Conservation (phyloP, 768 basidiomycete species). For the Phylloporus arenicola region DNA sequence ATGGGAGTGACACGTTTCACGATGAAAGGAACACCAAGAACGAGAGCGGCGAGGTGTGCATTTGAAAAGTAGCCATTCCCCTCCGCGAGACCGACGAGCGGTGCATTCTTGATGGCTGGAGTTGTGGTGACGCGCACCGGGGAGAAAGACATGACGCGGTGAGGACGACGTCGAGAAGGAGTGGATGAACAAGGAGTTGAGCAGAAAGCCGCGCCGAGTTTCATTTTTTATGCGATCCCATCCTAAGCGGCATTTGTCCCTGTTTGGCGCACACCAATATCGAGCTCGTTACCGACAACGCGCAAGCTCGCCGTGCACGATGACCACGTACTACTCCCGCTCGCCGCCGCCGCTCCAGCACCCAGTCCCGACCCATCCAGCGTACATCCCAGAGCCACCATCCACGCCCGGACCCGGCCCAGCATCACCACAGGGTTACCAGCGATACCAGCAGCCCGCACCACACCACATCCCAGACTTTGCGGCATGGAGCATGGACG, state of each 20-base stretch:
- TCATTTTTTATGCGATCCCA: conserved; percentile 15
- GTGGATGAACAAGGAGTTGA: conserved; percentile 15
- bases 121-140: conserved; percentile 59
- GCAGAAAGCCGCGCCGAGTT: background rate
- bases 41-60: conserved; percentile 64
- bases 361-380: conserved; percentile 83
- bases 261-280: conserved; percentile 11
- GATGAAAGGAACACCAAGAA: conserved; percentile 79
- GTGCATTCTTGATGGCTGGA: conserved; percentile 81
- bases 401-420: conserved; percentile 65
- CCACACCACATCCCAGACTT: conserved; percentile 41
- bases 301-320: conserved; percentile 1
- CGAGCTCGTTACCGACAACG: background rate
- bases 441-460: conserved; percentile 32
- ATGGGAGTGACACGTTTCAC: conserved; percentile 79
- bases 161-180: conserved; percentile 10
- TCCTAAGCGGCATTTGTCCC: conserved; percentile 12
- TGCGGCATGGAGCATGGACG: conserved; percentile 81
- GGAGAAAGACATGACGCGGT: conserved; percentile 37
- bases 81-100: conserved; percentile 74
- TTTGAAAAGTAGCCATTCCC: conserved; percentile 86
- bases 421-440: conserved; percentile 54
- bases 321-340: conserved; percentile 36
- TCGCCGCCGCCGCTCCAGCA: conserved; percentile 82
- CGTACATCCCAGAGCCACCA: conserved; percentile 79